Evolutionary conservation across 2,329 filamentous ascomycete species (phyloP).

Genomic region (Penicillium sp.): DNA sequence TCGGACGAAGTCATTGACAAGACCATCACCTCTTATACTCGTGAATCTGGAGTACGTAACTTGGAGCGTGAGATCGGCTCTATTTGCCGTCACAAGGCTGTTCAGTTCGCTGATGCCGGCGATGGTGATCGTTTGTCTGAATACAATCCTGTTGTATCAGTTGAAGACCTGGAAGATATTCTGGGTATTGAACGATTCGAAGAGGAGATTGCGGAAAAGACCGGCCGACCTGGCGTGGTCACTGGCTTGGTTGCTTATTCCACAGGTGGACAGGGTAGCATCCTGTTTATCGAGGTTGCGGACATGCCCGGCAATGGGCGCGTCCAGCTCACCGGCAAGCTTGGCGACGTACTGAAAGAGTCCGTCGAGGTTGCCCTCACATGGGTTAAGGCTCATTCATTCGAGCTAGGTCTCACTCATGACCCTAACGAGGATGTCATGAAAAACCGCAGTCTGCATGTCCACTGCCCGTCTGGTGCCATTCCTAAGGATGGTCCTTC

Average conservation of each 20-base stretch:
- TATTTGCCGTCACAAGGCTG: constrained; percentile 92
- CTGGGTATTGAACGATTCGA: constrained; percentile 92
- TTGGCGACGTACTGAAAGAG: constrained; percentile 96
- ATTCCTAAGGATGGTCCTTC: constrained; percentile 88
- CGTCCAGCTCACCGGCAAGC: constrained; percentile 93
- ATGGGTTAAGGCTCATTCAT: constrained; percentile 97
- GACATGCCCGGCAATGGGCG: constrained; percentile 94
- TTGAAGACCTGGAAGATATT: constrained; percentile 85
- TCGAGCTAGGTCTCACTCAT: constrained; percentile 80
- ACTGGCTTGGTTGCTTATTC: constrained; percentile 96
- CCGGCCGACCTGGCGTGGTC: constrained; percentile 82
- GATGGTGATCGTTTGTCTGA: constrained; percentile 69
- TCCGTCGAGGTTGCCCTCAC: constrained; percentile 93
- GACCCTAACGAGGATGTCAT: constrained; percentile 89
- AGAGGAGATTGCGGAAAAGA: constrained; percentile 91
- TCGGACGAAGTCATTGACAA: constrained; percentile 86
- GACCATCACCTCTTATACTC: constrained; percentile 94
- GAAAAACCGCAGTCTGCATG: constrained; percentile 91
- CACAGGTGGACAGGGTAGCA: constrained; percentile 89
- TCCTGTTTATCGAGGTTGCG: constrained; percentile 96
- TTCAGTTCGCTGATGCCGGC: constrained; percentile 89
- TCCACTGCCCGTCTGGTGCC: constrained; percentile 92
- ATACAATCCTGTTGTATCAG: constrained; percentile 74
- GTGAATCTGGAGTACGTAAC: constrained; percentile 93
- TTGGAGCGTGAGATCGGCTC: constrained; percentile 94